Base-by-base conservation (phyloP, 306 rosid species). In the Mimosa bimucronata region DNA sequence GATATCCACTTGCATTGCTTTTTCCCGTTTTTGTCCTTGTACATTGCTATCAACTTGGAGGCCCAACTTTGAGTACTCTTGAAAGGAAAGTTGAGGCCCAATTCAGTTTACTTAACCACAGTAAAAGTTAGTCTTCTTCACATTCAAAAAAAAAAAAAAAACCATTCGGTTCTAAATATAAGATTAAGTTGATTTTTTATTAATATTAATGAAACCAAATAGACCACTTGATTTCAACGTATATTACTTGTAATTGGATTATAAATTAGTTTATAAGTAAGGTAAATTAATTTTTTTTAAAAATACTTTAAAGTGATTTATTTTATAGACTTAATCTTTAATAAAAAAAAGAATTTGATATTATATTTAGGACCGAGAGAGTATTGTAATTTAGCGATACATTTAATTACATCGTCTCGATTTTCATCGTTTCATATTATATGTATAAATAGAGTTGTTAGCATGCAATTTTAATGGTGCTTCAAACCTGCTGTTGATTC, bases 391-490 rank as follows among this genome's bases (percentile, higher is more conserved):
- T 53, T 53, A 9, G 45, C 12, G 45, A 45, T 2, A 4, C 53
- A 15, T 1, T 46, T 65, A 7, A 8, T 34, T 7, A 52, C 25
- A n/a, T n/a, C n/a, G 28, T 8, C 71, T 31, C 25, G 3, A 41
- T 23, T 68, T 70, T 13, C 41, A 21, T 42, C 1, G 1, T 13
- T 11, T 10, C 53, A 68, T 52, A 9, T 6, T 11, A 12, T 18
- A 69, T 6, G 21, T 28, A 69, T 5, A 40, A 7, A 66, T 37
- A 44, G 57, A 69, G 44, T 41, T 41, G 74, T 25, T 67, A 42
- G 62, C 89, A 83, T 78, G 64, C 84, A 76, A 82, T 76, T 82
- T 76, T 76, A 71, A 82, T 84, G 86, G 53, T 79, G 76, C 90
- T 48, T 12, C 70, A 81, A 84, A 60, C 45, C 41, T 66, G 90